Percentiles rank a stretch among this genome's conserved stretches.
phyloP scores from a whole-genome alignment of 169 alveolate genomes.

The Plasmodium coatneyi region DNA sequence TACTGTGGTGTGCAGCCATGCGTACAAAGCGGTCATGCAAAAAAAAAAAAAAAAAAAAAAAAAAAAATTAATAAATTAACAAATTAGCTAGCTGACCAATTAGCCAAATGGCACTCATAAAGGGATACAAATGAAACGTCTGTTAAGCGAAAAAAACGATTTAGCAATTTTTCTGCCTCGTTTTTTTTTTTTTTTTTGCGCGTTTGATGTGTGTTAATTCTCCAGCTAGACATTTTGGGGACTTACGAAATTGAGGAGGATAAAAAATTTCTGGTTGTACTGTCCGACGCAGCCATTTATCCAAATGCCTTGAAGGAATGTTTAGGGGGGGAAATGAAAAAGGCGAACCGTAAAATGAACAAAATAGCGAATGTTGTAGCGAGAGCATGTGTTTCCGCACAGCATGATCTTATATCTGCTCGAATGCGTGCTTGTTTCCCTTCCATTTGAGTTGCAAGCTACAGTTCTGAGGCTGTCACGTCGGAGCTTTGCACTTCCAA shows the following conservation, averaged over 20 bases:
- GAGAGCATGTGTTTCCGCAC: neutral
- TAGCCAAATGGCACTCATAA: neutral
- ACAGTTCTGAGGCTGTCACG: neutral
- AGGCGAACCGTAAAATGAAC: neutral
- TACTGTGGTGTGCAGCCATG: slow-evolving; percentile 13
- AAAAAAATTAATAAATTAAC: neutral
- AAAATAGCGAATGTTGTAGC: neutral
- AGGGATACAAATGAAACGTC: neutral
- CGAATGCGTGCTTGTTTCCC: neutral
- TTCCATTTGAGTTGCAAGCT: neutral
- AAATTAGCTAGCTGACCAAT: neutral
- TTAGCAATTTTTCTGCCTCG: neutral
- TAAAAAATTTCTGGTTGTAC: slow-evolving; percentile 89
- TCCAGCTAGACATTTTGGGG: neutral
- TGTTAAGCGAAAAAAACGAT: neutral
- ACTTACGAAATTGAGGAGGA: slow-evolving; percentile 63
- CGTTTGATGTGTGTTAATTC: neutral
- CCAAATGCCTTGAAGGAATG: slow-evolving; percentile 79
- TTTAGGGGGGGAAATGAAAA: neutral
- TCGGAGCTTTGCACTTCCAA: neutral
- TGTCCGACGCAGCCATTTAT: slow-evolving; percentile 90
- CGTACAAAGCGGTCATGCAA: neutral
- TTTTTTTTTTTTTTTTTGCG: neutral
- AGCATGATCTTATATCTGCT: neutral
- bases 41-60: slow-evolving; percentile 5